Percentiles rank a stretch among this genome's conserved stretches.
Conservation (phyloP, 2,329 filamentous ascomycete species). For the Aureobasidium sp. region DNA sequence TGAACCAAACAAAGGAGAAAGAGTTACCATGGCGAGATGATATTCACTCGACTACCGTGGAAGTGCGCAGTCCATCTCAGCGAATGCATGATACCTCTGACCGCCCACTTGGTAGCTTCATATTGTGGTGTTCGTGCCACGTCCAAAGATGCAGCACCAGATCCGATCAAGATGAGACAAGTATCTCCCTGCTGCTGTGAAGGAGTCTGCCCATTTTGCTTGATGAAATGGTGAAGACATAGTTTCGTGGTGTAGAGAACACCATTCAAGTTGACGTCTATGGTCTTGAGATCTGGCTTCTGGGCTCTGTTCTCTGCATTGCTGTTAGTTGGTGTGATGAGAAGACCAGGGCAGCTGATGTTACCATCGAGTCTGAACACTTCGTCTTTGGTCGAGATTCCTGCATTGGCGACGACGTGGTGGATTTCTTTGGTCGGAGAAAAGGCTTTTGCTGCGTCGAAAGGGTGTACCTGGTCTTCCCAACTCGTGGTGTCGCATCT, state of each 20-base stretch:
- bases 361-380: neutral
- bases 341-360: neutral
- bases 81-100: conserved; percentile 10
- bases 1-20: no score
- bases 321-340: neutral
- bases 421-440: conserved; percentile 19
- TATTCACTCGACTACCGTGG: neutral
- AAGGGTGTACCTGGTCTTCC: conserved; percentile 23
- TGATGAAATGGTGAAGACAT: conserved; percentile 26
- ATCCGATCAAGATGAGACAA: conserved; percentile 40
- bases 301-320: neutral
- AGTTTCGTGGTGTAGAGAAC: conserved; percentile 17
- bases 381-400: conserved; percentile 13
- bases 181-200: neutral
- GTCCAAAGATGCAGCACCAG: conserved; percentile 41
- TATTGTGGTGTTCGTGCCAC: conserved; percentile 28
- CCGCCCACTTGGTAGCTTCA: conserved; percentile 26
- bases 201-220: neutral
- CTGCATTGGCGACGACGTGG: conserved; percentile 23
- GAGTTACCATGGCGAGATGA: neutral
- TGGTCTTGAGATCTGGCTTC: conserved; percentile 17
- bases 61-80: neutral
- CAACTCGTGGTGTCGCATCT: conserved; percentile 23
- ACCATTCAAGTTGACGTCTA: conserved; percentile 15
- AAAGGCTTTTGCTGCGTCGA: conserved; percentile 19